Evolutionary conservation across 2,329 filamentous ascomycete species (phyloP).

Genomic region (Verticillium nubilum): DNA sequence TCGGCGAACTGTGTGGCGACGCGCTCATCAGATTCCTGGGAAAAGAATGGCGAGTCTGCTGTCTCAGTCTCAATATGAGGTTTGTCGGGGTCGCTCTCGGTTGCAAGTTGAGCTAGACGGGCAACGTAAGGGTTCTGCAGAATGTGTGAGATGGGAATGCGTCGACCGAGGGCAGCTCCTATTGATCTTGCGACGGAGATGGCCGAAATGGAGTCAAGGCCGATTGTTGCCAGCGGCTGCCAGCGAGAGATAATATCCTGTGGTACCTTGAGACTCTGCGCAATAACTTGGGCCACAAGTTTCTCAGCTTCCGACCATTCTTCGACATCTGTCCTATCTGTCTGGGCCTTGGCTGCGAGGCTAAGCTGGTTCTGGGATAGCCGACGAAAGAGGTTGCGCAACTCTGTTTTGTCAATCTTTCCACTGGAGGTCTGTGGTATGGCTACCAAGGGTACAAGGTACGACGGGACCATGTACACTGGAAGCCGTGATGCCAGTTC

Average conservation of each 20-base stretch:
- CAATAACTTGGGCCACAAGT: constrained; percentile 32
- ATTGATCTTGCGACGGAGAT: constrained; percentile 63
- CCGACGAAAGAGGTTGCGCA: constrained; percentile 42
- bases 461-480: constrained; percentile 73
- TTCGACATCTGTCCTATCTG: constrained; percentile 52
- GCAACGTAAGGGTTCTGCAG: constrained; percentile 64
- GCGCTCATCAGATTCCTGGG: background rate
- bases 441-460: constrained; percentile 61
- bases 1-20: background rate
- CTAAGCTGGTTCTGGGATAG: constrained; percentile 42
- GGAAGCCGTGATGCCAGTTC: constrained; percentile 54
- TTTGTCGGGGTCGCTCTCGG: background rate
- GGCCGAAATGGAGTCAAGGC: constrained; percentile 77
- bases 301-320: constrained; percentile 3
- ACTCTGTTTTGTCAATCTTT: constrained; percentile 59
- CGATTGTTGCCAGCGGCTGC: constrained; percentile 71
- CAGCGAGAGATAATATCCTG: constrained; percentile 48
- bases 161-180: constrained; percentile 33
- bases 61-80: background rate
- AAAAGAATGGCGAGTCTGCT: background rate
- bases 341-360: constrained; percentile 21
- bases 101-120: constrained; percentile 40
- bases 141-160: constrained; percentile 62
- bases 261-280: constrained; percentile 40
- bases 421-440: constrained; percentile 71